These are phyloP conservation scores for Colletotrichum orchidophilum DNA, from an alignment of 2,329 filamentous ascomycete genomes.

Conservation along the genomic window DNA sequence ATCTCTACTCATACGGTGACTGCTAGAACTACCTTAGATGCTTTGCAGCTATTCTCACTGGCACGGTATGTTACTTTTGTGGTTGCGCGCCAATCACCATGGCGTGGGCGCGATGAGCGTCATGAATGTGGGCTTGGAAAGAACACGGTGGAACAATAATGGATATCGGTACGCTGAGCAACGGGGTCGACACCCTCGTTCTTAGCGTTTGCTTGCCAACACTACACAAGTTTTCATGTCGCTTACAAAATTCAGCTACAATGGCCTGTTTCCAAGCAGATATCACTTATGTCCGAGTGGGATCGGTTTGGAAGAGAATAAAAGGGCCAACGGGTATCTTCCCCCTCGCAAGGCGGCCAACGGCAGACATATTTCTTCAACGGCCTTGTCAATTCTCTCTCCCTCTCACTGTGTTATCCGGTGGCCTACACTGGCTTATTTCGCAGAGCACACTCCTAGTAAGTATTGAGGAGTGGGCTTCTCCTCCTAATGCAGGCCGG, in stretches of 20 bases:
- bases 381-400: slow-evolving; percentile 37
- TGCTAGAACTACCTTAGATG: background rate
- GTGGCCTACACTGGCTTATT: slow-evolving; percentile 36
- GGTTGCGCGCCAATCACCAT: no score
- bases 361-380: slow-evolving; percentile 36
- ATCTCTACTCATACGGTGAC: background rate
- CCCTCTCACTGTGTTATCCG: slow-evolving; percentile 33
- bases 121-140: background rate
- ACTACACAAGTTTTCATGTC: slow-evolving; percentile 1
- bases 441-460: slow-evolving; percentile 15
- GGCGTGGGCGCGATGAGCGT: background rate
- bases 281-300: background rate
- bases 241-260: background rate
- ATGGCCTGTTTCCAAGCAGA: background rate
- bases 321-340: slow-evolving; percentile 34
- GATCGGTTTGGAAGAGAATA: background rate
- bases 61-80: background rate
- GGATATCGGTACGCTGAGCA: background rate
- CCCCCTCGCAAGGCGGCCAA: slow-evolving; percentile 29
- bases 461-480: background rate
- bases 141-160: background rate
- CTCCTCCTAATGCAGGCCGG: no score
- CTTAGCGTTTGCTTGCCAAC: background rate
- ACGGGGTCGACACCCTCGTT: background rate
- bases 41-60: background rate